Conservation (phyloP, 139 green algal species). For the Raphidocelis subcapitata region DNA sequence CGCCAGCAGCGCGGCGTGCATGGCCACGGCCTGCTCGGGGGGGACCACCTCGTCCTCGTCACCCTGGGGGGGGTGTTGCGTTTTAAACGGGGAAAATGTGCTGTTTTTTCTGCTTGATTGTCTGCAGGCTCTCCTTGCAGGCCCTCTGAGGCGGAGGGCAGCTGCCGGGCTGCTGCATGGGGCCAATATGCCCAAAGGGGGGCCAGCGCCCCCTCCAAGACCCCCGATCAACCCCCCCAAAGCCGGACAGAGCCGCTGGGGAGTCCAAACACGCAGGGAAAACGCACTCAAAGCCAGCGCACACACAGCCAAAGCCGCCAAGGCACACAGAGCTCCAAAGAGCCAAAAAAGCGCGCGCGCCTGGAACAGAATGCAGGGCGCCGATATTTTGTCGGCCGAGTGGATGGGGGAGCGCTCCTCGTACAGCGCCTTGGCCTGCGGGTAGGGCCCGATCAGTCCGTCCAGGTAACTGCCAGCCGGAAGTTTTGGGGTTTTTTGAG, state of each 20-base stretch:
- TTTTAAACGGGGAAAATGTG: neutral
- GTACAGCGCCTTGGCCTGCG: constrained; percentile 57
- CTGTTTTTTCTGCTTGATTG: neutral
- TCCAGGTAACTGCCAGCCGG: constrained; percentile 62
- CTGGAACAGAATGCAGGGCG: constrained; percentile 76
- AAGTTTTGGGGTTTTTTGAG: neutral
- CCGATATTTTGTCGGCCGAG: constrained; percentile 50
- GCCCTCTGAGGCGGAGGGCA: neutral
- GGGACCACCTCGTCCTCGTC: constrained; percentile 82
- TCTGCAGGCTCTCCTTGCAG: neutral
- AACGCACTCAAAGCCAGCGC: no score
- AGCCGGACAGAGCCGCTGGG: no score
- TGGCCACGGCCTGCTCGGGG: constrained; percentile 67
- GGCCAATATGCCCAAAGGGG: neutral
- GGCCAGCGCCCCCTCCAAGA: no score
- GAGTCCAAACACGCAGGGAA: no score
- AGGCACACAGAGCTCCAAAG: no score
- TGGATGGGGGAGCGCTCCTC: constrained; percentile 65
- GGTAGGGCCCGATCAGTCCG: constrained; percentile 63
- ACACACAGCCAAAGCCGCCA: no score
- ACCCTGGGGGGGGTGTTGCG: constrained; percentile 49
- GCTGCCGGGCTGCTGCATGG: neutral
- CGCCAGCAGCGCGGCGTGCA: constrained; percentile 61
- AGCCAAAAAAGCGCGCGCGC: no score
- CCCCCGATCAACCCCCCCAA: no score